Evolutionary conservation across 192 early-diverging fungal species (phyloP).

Genomic region (Gaertneriomyces sp.): DNA sequence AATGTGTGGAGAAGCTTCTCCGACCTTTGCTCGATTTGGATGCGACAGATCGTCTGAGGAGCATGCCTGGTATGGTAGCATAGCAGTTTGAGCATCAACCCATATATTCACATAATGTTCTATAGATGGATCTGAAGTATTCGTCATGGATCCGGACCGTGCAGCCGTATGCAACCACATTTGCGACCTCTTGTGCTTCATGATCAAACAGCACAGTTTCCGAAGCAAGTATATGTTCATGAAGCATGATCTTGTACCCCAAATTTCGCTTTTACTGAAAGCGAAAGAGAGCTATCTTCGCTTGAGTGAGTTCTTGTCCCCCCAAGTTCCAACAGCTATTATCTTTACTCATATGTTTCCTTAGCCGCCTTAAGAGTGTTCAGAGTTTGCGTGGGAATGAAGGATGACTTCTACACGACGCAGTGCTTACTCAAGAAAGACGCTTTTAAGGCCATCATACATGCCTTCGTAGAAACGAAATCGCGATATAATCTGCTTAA

Average conservation of each 20-base stretch:
- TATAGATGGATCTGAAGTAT: constrained; percentile 15
- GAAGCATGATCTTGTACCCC: constrained; percentile 55
- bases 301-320: constrained; percentile 50
- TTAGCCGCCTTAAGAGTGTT: constrained; percentile 77
- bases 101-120: neutral
- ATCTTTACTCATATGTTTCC: neutral
- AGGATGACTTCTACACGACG: constrained; percentile 80
- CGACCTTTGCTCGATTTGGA: constrained; percentile 57
- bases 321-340: neutral
- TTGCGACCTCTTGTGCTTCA: constrained; percentile 76
- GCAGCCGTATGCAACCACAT: constrained; percentile 54
- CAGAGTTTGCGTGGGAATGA: constrained; percentile 68
- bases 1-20: constrained; percentile 57
- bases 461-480: constrained; percentile 56
- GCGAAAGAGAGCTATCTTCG: constrained; percentile 66
- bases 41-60: neutral
- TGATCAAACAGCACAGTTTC: constrained; percentile 66
- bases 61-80: constrained; percentile 1
- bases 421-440: constrained; percentile 68
- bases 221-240: constrained; percentile 76
- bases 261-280: constrained; percentile 63
- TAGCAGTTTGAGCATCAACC: neutral
- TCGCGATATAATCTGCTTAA: constrained; percentile 79
- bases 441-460: constrained; percentile 66
- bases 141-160: constrained; percentile 16